Evolutionary conservation across 129 eudicot genomes (phyloP), one percentile per base, ranked within the genome.

Genomic region (Scalesia atractyloides): DNA sequence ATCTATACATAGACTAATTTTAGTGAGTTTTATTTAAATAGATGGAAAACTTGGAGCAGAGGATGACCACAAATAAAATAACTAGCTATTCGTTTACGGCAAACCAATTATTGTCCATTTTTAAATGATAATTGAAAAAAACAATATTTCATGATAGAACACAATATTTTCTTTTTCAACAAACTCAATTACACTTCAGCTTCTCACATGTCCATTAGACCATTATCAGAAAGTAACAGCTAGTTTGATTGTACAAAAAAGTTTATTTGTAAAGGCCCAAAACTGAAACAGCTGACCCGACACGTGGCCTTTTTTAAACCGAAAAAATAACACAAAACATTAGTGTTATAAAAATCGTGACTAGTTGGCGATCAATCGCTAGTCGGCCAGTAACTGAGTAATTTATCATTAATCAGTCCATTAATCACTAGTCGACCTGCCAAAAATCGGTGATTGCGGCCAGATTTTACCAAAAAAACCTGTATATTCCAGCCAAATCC

Each of bases 81-180:
- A 10, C 22, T 17, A 56, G 11, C 0, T 56, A 56, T 20, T 56
- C 62, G 34, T 19, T 56, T 56, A 56, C 15, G 33, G 33, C 2
- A 20, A 54, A 56, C 62, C 62, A 56, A 56, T 56, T 56, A 56
- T 56, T 56, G 62, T 56, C 33, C 1, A 30, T 20, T 56, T 54
- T 56, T 56, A 19, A 56, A 18, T 56, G 15, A 20, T 10, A 2
- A 6, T 54, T 19, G 9, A 2, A 20, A 19, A 56, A 56, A 56
- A 9, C 3, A 26, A 54, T 19, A 18, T 18, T 54, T 19, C 33
- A 54, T 30, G 34, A 30, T 9, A 19, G 33, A 54, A 54, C 14
- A 24, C 9, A 18, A 54, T 54, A 54, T 4, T 56, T 56, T 9
- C 33, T 56, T 41, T 19, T 12, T 26, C 62, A 56, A 56, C 22